Conservation (phyloP, 1,284 basidiomycete species). For the Ceratobasidium sp. region DNA sequence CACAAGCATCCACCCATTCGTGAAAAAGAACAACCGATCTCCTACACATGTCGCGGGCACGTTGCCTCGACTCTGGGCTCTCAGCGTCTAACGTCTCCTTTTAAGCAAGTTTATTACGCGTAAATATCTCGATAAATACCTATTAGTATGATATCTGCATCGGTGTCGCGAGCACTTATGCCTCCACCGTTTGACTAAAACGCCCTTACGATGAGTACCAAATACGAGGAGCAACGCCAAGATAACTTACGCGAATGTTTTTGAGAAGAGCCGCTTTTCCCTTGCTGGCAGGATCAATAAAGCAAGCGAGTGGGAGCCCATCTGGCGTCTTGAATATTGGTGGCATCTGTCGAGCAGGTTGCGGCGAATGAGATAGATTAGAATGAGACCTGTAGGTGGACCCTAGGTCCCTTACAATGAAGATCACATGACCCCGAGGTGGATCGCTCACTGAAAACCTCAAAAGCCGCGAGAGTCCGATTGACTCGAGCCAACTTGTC, state of each 20-base stretch:
- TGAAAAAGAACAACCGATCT: slow-evolving; percentile 30
- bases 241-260: slow-evolving; percentile 27
- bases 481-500: slow-evolving; percentile 40
- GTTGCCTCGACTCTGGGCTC: slow-evolving; percentile 13
- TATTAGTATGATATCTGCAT: slow-evolving; percentile 31
- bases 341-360: slow-evolving; percentile 5
- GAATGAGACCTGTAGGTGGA: neutral
- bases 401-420: slow-evolving; percentile 15
- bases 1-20: slow-evolving; percentile 42
- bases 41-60: slow-evolving; percentile 32
- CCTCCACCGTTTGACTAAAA: slow-evolving; percentile 37
- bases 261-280: neutral
- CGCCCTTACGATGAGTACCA: neutral
- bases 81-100: slow-evolving; percentile 9
- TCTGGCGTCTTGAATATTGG: slow-evolving; percentile 34
- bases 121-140: neutral
- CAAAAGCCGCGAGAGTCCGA: slow-evolving; percentile 45
- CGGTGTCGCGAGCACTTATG: neutral
- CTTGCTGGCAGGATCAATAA: slow-evolving; percentile 21
- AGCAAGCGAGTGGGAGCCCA: slow-evolving; percentile 28
- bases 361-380: neutral
- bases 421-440: slow-evolving; percentile 11
- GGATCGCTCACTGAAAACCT: slow-evolving; percentile 34
- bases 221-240: neutral
- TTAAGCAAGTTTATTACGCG: neutral